These are phyloP conservation scores for Nicotiana sylvestris DNA, from an alignment of 257 asterid species.

Conservation along the genomic window DNA sequence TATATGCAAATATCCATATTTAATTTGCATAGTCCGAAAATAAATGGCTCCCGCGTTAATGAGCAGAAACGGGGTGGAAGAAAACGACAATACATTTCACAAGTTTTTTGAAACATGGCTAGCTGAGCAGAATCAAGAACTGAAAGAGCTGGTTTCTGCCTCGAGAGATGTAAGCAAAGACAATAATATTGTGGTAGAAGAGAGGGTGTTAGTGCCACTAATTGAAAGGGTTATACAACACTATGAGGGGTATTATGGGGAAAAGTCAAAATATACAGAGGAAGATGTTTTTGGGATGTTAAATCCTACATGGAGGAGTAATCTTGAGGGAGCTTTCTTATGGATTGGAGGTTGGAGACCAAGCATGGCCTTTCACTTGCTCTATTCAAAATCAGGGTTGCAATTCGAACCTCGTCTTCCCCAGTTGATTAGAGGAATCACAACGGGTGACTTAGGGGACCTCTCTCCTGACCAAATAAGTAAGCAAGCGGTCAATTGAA, in stretches of 20 bases:
- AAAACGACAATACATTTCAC: conserved; percentile 26
- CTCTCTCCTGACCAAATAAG: conserved; percentile 32
- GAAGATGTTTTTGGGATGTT: conserved; percentile 33
- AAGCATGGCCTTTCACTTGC: conserved; percentile 52
- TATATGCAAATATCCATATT: no score
- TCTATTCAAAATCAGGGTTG: conserved; percentile 55
- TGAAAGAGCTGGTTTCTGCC: conserved; percentile 35
- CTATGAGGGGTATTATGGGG: conserved; percentile 49
- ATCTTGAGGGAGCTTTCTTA: conserved; percentile 53
- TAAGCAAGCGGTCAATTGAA: no score
- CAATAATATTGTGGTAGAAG: neutral
- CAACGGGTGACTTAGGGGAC: conserved; percentile 37
- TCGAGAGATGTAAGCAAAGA: conserved; percentile 14
- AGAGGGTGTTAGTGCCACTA: conserved; percentile 1
- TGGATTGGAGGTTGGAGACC: conserved; percentile 86
- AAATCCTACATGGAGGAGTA: conserved; percentile 54
- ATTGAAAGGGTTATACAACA: conserved; percentile 35
- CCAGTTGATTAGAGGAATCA: conserved; percentile 36
- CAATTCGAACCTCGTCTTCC: conserved; percentile 43
- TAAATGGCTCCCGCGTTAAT: neutral
- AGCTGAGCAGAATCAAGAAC: conserved; percentile 42
- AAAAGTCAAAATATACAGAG: conserved; percentile 34
- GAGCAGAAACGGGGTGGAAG: neutral
- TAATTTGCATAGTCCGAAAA: no score
- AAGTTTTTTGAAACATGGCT: conserved; percentile 49